Conservation (phyloP, 805 yeast genomes). For the Torulaspora gathmanii region DNA sequence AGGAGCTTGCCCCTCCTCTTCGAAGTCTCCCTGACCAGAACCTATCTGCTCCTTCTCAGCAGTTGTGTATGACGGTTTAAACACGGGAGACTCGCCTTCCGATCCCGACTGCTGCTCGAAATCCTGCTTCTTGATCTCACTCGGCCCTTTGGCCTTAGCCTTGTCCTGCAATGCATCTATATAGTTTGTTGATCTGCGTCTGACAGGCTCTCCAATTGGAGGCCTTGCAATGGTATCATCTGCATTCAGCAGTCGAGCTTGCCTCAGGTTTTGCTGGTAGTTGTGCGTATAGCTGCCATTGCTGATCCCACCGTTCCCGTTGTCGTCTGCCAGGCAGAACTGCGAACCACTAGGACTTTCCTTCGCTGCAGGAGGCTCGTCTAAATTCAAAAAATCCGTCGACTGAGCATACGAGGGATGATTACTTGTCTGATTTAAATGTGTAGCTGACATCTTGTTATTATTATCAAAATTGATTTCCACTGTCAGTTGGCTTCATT, state of each 20-base stretch:
- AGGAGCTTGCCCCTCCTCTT: conserved; percentile 3
- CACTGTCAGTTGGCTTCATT: no score
- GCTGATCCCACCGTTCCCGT: neutral
- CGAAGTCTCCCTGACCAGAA: neutral
- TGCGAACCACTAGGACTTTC: conserved; percentile 17
- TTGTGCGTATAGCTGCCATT: conserved; percentile 1
- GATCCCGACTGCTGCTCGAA: neutral
- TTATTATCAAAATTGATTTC: neutral
- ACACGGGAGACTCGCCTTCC: neutral
- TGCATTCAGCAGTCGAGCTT: conserved; percentile 2
- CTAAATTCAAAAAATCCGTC: conserved; percentile 21
- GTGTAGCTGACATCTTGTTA: conserved; percentile 4
- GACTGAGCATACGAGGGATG: conserved; percentile 9
- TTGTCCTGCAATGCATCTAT: conserved; percentile 17
- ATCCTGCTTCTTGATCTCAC: conserved; percentile 2
- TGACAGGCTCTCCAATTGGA: conserved; percentile 3
- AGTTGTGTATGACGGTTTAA: conserved; percentile 7
- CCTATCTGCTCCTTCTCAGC: neutral
- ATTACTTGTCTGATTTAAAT: conserved; percentile 4
- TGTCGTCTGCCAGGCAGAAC: conserved; percentile 3
- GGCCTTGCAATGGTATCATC: neutral
- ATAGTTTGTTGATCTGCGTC: conserved; percentile 22
- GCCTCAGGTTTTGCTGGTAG: conserved; percentile 3
- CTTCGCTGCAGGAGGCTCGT: conserved; percentile 24
- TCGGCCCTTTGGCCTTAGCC: neutral